phyloP scores from a whole-genome alignment of 1,284 basidiomycete species.

The Apiotrichum veenhuisii region DNA sequence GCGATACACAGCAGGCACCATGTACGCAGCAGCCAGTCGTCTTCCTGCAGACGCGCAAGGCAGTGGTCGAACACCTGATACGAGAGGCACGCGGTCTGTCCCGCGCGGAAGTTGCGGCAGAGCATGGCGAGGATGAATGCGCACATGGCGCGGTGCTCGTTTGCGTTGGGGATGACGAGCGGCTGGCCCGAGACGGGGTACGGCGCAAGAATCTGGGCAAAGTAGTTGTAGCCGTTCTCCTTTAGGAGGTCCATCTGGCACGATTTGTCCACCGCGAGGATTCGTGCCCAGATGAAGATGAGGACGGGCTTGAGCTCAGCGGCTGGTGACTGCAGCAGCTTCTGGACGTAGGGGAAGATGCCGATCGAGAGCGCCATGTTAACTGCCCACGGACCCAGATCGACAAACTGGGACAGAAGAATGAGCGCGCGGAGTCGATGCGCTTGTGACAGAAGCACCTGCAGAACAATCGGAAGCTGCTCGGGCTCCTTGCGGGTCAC shows the following conservation, averaged over 20 bases:
- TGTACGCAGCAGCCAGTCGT: conserved; percentile 87
- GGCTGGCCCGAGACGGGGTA: conserved; percentile 38
- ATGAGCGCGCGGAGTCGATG: conserved; percentile 93
- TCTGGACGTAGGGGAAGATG: conserved; percentile 98
- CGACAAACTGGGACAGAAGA: conserved; percentile 94
- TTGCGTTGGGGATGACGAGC: conserved; percentile 75
- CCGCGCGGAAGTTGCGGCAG: conserved; percentile 78
- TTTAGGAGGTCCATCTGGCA: conserved; percentile 89
- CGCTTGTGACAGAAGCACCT: conserved; percentile 92
- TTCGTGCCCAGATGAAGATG: conserved; percentile 98
- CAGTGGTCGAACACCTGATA: conserved; percentile 88
- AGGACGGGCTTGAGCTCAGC: conserved; percentile 94
- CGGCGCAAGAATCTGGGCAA: conserved; percentile 69
- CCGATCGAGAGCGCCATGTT: conserved; percentile 96
- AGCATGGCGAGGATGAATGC: conserved; percentile 94
- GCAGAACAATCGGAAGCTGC: conserved; percentile 94
- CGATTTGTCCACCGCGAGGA: conserved; percentile 88
- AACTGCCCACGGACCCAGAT: conserved; percentile 97
- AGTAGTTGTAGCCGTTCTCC: conserved; percentile 82
- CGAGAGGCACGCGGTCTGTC: conserved; percentile 80
- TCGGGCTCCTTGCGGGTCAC: conserved; percentile 58
- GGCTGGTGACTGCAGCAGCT: conserved; percentile 89
- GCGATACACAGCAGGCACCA: conserved; percentile 93
- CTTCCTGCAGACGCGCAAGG: conserved; percentile 73
- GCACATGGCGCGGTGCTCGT: conserved; percentile 98